A percentile compares a stretch with the other conserved stretches of the same genome.
These are phyloP conservation scores for Euphrasia arctica DNA, from an alignment of 305 asterid species.

Conservation along the genomic window DNA sequence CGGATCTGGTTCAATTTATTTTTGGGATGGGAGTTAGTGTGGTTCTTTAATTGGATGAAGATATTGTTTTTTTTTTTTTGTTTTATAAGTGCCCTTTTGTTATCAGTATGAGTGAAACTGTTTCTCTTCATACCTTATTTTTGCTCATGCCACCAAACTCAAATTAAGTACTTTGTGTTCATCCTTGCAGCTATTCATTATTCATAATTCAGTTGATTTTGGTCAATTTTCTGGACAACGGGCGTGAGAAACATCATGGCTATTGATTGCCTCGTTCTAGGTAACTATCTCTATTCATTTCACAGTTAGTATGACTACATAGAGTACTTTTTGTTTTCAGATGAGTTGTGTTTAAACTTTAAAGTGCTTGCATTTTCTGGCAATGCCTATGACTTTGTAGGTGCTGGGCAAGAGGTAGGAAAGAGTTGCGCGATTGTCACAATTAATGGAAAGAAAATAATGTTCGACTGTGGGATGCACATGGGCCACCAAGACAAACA, in stretches of 20 bases:
- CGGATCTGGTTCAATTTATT: too few species aligned
- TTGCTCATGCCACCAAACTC: conserved; percentile 6
- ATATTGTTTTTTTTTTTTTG: neutral
- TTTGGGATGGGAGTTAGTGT: neutral
- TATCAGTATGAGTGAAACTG: neutral
- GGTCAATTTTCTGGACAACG: neutral
- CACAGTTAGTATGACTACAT: neutral
- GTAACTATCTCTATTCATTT: conserved; percentile 31
- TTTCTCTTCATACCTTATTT: neutral
- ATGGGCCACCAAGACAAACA: conserved; percentile 72
- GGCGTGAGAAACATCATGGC: conserved; percentile 33
- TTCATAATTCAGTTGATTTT: neutral
- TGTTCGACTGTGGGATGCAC: conserved; percentile 98
- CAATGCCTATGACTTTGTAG: conserved; percentile 31
- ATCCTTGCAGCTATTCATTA: neutral
- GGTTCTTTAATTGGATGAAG: conserved; percentile 6
- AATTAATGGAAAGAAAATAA: conserved; percentile 74
- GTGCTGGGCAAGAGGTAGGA: conserved; percentile 98
- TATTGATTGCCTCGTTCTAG: conserved; percentile 67
- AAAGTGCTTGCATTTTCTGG: conserved; percentile 10
- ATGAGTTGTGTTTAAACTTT: conserved; percentile 15
- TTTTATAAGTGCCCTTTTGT: neutral
- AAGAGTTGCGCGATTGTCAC: conserved; percentile 91
- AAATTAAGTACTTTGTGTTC: neutral
- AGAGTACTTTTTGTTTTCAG: conserved; percentile 25